A percentile compares a stretch with the other conserved stretches of the same genome.
phyloP scores from a whole-genome alignment of 495 filamentous ascomycete genomes.

The Penicillium samsonianum region DNA sequence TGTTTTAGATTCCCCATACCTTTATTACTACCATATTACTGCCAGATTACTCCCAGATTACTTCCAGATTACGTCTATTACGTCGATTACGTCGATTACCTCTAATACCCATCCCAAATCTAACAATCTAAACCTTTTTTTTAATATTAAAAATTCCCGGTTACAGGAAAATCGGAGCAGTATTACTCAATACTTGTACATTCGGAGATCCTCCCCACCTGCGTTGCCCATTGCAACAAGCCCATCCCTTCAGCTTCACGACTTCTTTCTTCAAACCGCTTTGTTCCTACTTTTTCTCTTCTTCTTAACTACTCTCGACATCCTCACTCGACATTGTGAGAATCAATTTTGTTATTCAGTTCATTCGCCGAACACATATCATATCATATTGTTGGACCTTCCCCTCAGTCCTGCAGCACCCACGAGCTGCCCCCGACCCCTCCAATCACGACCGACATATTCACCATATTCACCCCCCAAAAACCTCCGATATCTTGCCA shows the following conservation, averaged over 20 bases:
- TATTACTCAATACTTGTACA: conserved; percentile 21
- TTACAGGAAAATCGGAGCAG: conserved; percentile 5
- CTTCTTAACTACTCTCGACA: conserved; percentile 17
- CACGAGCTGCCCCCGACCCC: conserved; percentile 29
- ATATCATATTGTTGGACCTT: conserved; percentile 2
- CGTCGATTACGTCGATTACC: neutral
- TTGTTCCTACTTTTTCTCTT: conserved; percentile 33
- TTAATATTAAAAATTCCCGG: neutral
- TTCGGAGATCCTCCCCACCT: conserved; percentile 52
- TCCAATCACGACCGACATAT: conserved; percentile 25
- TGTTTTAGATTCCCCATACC: neutral
- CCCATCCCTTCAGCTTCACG: conserved; percentile 54
- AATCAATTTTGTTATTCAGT: neutral
- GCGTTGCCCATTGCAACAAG: conserved; percentile 56
- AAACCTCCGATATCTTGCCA: conserved; percentile 22
- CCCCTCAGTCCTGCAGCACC: conserved; percentile 21
- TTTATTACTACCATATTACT: neutral
- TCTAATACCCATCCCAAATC: neutral
- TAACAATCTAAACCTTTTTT: neutral
- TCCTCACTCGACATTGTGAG: neutral
- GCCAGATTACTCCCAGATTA: too few species aligned
- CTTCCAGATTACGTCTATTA: too few species aligned
- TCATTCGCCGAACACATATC: neutral
- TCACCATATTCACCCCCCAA: conserved; percentile 11
- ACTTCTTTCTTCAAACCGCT: conserved; percentile 40